Base-by-base conservation (phyloP, 2,329 filamentous ascomycete species). In the Talaromyces marneffei region DNA sequence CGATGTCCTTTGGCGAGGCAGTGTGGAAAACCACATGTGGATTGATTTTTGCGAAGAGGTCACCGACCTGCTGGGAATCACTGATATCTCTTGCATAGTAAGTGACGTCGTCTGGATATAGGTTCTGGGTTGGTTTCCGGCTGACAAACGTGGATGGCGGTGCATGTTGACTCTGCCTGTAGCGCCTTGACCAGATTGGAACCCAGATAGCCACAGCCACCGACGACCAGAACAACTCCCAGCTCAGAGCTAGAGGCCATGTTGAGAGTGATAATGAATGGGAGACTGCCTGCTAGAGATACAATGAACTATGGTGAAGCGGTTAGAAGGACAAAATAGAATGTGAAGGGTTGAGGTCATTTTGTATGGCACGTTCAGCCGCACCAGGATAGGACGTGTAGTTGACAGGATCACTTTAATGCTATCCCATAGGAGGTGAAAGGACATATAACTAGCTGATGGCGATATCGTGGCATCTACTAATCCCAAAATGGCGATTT, bases 121-220 rank as follows among this genome's bases (percentile, higher is more conserved):
- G 25, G 25, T 55, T 60, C 35, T 60, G 37, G 16, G 31, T 18
- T 10, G 48, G 58, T 0, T 14, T 44, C 12, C 48, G 37, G 20
- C 58, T 60, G 58, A 54, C 29, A 40, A n/a, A 55, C 48, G 37
- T 60, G 58, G 27, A 60, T 46, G 20, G 25, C 48, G 44, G 48
- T 54, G 58, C 48, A 60, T 27, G 27, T 18, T 4, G 37, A 27
- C 48, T 60, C 48, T 35, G 35, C 48, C 9, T 46, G 48, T 27
- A 60, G 37, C n/a, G 9, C 9, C 23, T 54, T 54, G 48, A 54
- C 58, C 14, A 60, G 48, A 31, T 60, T 60, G 27, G 58, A 60
- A 37, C 58, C 58, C 7, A 60, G 42, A 35, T 60, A 60, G 33
- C 57, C 57, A 27, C 57, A 60, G 57, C 57, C 57, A 14, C 57